Base-by-base conservation (phyloP, 139 green algal genomes). In the Chlamydomonas incerta region DNA sequence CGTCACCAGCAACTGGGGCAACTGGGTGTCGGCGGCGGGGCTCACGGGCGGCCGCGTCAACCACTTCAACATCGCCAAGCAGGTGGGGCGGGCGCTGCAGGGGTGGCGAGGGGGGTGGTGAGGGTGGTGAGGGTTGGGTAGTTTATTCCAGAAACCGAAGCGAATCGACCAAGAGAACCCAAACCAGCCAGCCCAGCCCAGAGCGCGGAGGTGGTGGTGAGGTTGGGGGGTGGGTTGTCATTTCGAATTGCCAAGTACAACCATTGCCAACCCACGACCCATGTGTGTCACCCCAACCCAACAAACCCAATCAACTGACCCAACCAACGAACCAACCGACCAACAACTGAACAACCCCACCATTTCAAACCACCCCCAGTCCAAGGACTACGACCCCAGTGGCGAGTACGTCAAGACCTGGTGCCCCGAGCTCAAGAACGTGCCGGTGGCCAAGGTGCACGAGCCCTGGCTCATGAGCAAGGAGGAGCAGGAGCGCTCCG, bases 1-100 rank as follows among this genome's bases (percentile, higher is more conserved):
- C 58, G 92, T 94, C 6, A 77, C 92, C 71, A 90, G 89, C 82
- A 99, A 99, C 89, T 99, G 95, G 91, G 96, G 96, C 80, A 99
- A 99, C 94, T 99, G 97, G 97, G 93, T 95, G 57, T 75, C 94
- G 0, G 93, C 94, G 10, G 95, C 95, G 0, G 93, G 93, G 18
- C 82, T 96, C 6, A 96, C 91, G 3, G 95, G 89, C 13, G 96
- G 96, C 0, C 91, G 96, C 31, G 75, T 98, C 84, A 99, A 99
- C 92, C 92, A 95, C 75, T 99, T 98, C 94, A 99, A 99, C 94
- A 97, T 98, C 91, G 92, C 85, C 35, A 99, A 99, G 91, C 95
- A 98, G 93, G 79, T 75, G 79, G n/a, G n/a, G n/a, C n/a, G n/a
- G n/a, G n/a, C n/a, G n/a, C n/a, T n/a, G n/a, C n/a, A n/a, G n/a